phyloP scores from a whole-genome alignment of 257 asterid genomes.

The Linderniella brevidens region DNA sequence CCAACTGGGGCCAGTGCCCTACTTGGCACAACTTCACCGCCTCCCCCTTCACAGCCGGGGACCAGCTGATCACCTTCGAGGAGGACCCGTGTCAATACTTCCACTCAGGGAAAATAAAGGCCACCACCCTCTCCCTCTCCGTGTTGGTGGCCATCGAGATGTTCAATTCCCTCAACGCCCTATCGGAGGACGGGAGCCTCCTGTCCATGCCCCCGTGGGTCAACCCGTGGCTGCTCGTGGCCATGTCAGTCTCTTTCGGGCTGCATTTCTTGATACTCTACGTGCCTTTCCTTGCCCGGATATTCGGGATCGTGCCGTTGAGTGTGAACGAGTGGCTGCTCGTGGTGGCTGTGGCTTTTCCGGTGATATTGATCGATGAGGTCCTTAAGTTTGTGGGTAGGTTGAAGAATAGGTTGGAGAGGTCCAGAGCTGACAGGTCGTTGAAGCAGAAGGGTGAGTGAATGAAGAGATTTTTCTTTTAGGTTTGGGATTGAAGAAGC shows the following conservation, averaged over 20 bases:
- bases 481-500: too few species aligned
- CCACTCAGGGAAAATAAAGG: slow-evolving; percentile 50
- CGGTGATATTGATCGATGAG: slow-evolving; percentile 32
- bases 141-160: slow-evolving; percentile 64
- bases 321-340: slow-evolving; percentile 53
- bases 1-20: slow-evolving; percentile 53
- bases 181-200: slow-evolving; percentile 61
- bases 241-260: slow-evolving; percentile 65
- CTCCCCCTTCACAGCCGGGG: slow-evolving; percentile 54
- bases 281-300: slow-evolving; percentile 52
- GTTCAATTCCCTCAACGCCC: slow-evolving; percentile 69
- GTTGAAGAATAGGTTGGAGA: too few species aligned
- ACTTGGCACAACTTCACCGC: slow-evolving; percentile 50
- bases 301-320: slow-evolving; percentile 50
- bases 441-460: too few species aligned
- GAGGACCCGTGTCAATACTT: slow-evolving; percentile 55
- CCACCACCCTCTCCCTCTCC: slow-evolving; percentile 59
- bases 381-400: slow-evolving; percentile 52
- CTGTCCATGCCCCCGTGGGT: slow-evolving; percentile 71
- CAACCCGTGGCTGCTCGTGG: slow-evolving; percentile 61
- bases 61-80: slow-evolving; percentile 18
- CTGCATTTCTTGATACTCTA: slow-evolving; percentile 60
- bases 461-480: too few species aligned
- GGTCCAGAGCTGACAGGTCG: too few species aligned
- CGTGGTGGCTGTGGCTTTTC: slow-evolving; percentile 39